Evolutionary conservation across 306 rosid genomes (phyloP).

Genomic region (Begonia masoniana): DNA sequence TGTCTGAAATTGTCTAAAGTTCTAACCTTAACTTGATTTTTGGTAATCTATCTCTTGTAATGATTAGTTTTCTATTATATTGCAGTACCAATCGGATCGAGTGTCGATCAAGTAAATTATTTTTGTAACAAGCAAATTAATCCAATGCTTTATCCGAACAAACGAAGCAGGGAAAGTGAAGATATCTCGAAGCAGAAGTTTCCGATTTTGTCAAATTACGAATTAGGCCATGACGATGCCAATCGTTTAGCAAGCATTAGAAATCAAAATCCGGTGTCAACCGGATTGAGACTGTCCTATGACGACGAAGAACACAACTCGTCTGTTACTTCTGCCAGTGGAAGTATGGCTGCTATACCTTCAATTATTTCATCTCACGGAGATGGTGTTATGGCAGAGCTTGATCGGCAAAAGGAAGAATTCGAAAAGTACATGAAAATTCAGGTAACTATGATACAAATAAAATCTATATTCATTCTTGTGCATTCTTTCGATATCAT

Average conservation of each 20-base stretch:
- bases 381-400: slow-evolving; percentile 58
- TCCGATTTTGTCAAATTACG: slow-evolving; percentile 71
- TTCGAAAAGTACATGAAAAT: slow-evolving; percentile 58
- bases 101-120: slow-evolving; percentile 66
- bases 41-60: slow-evolving; percentile 4
- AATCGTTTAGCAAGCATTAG: slow-evolving; percentile 58
- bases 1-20: background rate
- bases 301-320: slow-evolving; percentile 93
- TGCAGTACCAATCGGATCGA: slow-evolving; percentile 70
- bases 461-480: too few species aligned
- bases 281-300: slow-evolving; percentile 77
- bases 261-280: slow-evolving; percentile 72
- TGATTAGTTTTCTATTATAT: slow-evolving; percentile 8
- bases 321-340: slow-evolving; percentile 82
- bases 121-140: slow-evolving; percentile 54
- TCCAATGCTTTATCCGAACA: slow-evolving; percentile 53
- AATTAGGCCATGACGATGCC: slow-evolving; percentile 51
- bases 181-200: slow-evolving; percentile 70
- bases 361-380: slow-evolving; percentile 52
- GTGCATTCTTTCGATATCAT: too few species aligned
- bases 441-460: slow-evolving; percentile 36
- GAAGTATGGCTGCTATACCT: slow-evolving; percentile 62
- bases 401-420: slow-evolving; percentile 79
- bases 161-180: slow-evolving; percentile 47
- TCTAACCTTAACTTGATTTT: background rate